Percentiles rank a stretch among this genome's conserved stretches.
Evolutionary conservation across 2,329 filamentous ascomycete species (phyloP).

Genomic region (Pseudocercospora ulei): DNA sequence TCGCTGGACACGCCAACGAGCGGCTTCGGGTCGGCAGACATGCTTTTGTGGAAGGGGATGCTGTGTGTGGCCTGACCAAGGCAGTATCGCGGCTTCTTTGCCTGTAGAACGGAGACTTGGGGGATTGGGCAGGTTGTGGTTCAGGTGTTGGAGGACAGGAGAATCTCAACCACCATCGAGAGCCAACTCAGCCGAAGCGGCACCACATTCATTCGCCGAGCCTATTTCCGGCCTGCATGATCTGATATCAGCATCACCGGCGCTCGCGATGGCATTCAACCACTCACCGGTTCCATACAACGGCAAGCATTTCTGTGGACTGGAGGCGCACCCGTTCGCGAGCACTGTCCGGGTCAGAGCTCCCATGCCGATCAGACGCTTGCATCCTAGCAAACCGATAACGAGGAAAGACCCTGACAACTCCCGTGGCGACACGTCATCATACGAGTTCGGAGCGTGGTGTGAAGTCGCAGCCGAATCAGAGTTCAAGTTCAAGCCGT

Average conservation of each 20-base stretch:
- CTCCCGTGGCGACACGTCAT: constrained; percentile 1
- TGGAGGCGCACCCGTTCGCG: too few relatives aligned
- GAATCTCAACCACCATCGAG: constrained; percentile 7
- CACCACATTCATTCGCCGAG: constrained; percentile 1
- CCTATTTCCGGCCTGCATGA: constrained; percentile 1
- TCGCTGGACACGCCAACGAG: constrained; percentile 19
- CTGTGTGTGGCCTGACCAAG: constrained; percentile 76
- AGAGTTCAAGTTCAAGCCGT: constrained; percentile 8
- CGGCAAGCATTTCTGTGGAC: not conserved
- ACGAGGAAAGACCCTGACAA: constrained; percentile 6
- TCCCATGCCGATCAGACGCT: not conserved
- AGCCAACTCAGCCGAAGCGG: not conserved
- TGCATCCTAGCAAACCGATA: constrained; percentile 2
- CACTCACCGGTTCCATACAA: not conserved
- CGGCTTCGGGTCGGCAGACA: constrained; percentile 33
- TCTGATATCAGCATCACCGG: constrained; percentile 4
- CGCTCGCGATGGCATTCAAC: constrained; percentile 5
- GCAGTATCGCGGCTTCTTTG: constrained; percentile 80
- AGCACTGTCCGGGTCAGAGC: constrained; percentile 3
- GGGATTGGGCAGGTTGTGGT: constrained; percentile 20
- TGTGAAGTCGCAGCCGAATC: not conserved
- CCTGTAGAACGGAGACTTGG: constrained; percentile 34
- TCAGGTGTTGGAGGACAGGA: constrained; percentile 4
- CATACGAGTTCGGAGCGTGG: constrained; percentile 9
- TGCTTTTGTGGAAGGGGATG: constrained; percentile 44